A percentile compares a stretch with the other conserved stretches of the same genome.
Conservation (phyloP, 192 early-diverging fungal genomes). For the Radiomyces spectabilis region DNA sequence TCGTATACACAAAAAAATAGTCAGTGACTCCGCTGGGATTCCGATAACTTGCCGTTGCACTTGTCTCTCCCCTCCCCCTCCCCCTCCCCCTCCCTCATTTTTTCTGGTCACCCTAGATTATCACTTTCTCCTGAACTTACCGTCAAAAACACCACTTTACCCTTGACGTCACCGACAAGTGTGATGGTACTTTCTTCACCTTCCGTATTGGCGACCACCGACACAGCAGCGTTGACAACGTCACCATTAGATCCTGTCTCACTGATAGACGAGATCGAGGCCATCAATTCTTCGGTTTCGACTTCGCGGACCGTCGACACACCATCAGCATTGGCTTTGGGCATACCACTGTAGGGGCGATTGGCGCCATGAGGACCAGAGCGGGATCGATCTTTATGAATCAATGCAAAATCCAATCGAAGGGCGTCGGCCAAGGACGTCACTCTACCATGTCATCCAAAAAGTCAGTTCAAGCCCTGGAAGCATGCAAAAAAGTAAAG, state of each 20-base stretch:
- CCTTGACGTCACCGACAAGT: slow-evolving; percentile 91
- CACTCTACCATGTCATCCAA: no score
- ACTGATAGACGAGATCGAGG: slow-evolving; percentile 23
- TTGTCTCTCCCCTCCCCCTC: no score
- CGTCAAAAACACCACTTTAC: slow-evolving; percentile 82
- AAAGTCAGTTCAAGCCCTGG: no score
- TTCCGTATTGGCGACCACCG: slow-evolving; percentile 22
- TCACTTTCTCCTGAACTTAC: slow-evolving; percentile 19
- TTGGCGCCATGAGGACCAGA: slow-evolving; percentile 19
- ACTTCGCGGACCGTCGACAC: no score
- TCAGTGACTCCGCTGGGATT: no score
- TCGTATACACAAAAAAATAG: slow-evolving; percentile 15
- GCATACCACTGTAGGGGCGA: slow-evolving; percentile 24
- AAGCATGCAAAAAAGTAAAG: no score
- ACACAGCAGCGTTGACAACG: slow-evolving; percentile 23
- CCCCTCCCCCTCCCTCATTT: no score
- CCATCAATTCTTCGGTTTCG: slow-evolving; percentile 7
- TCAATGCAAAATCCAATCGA: slow-evolving; percentile 89
- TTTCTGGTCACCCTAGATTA: no score
- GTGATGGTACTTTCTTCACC: slow-evolving; percentile 29
- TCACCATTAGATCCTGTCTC: slow-evolving; percentile 17
- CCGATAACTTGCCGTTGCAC: no score
- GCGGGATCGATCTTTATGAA: slow-evolving; percentile 77
- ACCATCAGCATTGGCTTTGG: slow-evolving; percentile 3
- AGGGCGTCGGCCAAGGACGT: slow-evolving; percentile 89